Conservation (phyloP, 23 red algal genomes). For the Gracilaria gracilis region DNA sequence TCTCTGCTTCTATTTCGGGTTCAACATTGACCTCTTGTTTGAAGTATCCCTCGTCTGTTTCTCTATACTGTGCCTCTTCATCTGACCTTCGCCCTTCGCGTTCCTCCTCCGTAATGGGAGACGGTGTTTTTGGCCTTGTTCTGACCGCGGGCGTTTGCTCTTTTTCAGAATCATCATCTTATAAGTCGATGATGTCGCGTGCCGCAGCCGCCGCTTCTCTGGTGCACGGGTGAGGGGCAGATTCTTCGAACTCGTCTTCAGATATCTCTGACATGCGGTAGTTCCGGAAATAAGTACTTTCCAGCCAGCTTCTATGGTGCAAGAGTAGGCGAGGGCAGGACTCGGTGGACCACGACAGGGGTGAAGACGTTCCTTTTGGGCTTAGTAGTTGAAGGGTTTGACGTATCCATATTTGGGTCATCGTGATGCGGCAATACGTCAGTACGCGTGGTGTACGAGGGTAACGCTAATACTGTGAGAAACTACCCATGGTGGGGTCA, state of each 20-base stretch:
- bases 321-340: neutral
- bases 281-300: neutral
- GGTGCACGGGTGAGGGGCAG: slow-evolving; percentile 1
- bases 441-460: too few species aligned
- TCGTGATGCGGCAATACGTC: too few species aligned
- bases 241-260: slow-evolving; percentile 22
- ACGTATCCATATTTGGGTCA: too few species aligned
- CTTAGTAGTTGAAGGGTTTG: too few species aligned
- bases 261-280: slow-evolving; percentile 11
- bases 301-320: neutral
- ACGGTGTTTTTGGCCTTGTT: neutral
- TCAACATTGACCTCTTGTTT: neutral
- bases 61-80: neutral
- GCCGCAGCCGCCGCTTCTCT: slow-evolving; percentile 39
- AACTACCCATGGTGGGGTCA: too few species aligned
- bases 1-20: neutral
- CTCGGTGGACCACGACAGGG: too few species aligned
- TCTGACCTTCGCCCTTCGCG: neutral
- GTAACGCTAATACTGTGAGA: too few species aligned
- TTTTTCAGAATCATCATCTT: slow-evolving; percentile 63
- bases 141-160: neutral
- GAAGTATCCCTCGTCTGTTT: neutral
- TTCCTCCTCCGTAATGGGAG: slow-evolving; percentile 1
- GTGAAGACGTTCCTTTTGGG: too few species aligned
- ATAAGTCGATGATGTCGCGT: slow-evolving; percentile 27